A percentile compares a stretch with the other conserved stretches of the same genome.
phyloP scores from a whole-genome alignment of 2,329 filamentous ascomycete species.

The Dothistroma pini region DNA sequence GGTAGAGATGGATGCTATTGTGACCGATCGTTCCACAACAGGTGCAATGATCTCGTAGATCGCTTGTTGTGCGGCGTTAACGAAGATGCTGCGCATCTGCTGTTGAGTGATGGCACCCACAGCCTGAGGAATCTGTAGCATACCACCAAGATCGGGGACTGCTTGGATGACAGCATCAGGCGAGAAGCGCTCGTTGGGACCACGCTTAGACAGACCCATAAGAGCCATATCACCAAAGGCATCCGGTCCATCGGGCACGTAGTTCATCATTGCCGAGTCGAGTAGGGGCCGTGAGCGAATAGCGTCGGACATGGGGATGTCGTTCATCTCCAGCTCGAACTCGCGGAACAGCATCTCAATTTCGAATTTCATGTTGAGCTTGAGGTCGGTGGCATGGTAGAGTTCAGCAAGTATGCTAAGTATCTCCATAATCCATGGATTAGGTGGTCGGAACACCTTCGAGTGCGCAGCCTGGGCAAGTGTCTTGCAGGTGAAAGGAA shows the following conservation, averaged over 20 bases:
- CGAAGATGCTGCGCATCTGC: slow-evolving; percentile 69
- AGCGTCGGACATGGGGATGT: slow-evolving; percentile 79
- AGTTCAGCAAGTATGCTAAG: slow-evolving; percentile 86
- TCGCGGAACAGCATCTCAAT: slow-evolving; percentile 97
- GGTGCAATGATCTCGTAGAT: slow-evolving; percentile 96
- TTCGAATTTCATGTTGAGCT: slow-evolving; percentile 96
- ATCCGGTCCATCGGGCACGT: slow-evolving; percentile 54
- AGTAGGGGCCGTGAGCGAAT: slow-evolving; percentile 67
- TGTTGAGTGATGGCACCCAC: slow-evolving; percentile 69
- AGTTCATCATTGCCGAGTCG: slow-evolving; percentile 36
- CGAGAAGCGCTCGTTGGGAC: slow-evolving; percentile 67
- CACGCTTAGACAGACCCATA: slow-evolving; percentile 62
- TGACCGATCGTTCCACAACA: slow-evolving; percentile 94
- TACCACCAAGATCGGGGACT: slow-evolving; percentile 76
- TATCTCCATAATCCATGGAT: slow-evolving; percentile 98
- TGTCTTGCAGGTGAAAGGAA: slow-evolving; percentile 97
- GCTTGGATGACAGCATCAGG: slow-evolving; percentile 73
- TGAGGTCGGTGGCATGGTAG: slow-evolving; percentile 88
- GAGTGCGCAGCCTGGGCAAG: slow-evolving; percentile 80
- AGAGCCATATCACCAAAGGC: slow-evolving; percentile 74
- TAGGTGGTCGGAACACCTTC: slow-evolving; percentile 86
- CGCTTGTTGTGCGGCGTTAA: slow-evolving; percentile 79
- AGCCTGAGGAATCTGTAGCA: slow-evolving; percentile 73
- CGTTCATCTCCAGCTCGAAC: slow-evolving; percentile 85
- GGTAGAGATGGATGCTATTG: slow-evolving; percentile 95